phyloP scores from a whole-genome alignment of 2,329 filamentous ascomycete species.

The Coniochaeta ligniaria region DNA sequence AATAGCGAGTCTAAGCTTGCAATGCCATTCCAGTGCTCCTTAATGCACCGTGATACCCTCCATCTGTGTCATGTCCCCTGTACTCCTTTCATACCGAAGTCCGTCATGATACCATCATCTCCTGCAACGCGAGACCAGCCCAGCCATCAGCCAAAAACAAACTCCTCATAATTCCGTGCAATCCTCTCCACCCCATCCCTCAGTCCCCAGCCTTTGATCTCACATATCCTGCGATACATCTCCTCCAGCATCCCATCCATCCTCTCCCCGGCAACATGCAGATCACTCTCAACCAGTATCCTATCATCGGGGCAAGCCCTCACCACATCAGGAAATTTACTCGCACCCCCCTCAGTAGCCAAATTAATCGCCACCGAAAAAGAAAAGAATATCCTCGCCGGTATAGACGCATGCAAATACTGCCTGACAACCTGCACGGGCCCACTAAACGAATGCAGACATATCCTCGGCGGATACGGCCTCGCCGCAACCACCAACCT shows the following conservation, averaged over 20 bases:
- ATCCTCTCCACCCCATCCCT: conserved; percentile 63
- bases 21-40: too few relatives aligned
- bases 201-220: conserved; percentile 69
- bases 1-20: too few relatives aligned
- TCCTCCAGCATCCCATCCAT: conserved; percentile 77
- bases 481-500: conserved; percentile 26
- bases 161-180: conserved; percentile 68
- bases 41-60: too few relatives aligned
- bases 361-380: conserved; percentile 84
- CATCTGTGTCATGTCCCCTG: too few relatives aligned
- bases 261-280: conserved; percentile 70
- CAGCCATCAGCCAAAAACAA: conserved; percentile 54
- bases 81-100: too few relatives aligned
- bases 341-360: conserved; percentile 38
- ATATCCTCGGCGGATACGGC: conserved; percentile 80
- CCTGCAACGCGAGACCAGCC: too few relatives aligned
- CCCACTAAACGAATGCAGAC: conserved; percentile 89
- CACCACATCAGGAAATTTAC: conserved; percentile 57
- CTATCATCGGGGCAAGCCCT: conserved; percentile 67
- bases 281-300: conserved; percentile 82
- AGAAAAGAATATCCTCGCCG: conserved; percentile 75
- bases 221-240: conserved; percentile 69
- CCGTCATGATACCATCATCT: too few relatives aligned
- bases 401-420: conserved; percentile 67
- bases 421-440: conserved; percentile 67